Evolutionary conservation across 306 rosid genomes (phyloP).

Genomic region (Cyclanthera cordifolia): DNA sequence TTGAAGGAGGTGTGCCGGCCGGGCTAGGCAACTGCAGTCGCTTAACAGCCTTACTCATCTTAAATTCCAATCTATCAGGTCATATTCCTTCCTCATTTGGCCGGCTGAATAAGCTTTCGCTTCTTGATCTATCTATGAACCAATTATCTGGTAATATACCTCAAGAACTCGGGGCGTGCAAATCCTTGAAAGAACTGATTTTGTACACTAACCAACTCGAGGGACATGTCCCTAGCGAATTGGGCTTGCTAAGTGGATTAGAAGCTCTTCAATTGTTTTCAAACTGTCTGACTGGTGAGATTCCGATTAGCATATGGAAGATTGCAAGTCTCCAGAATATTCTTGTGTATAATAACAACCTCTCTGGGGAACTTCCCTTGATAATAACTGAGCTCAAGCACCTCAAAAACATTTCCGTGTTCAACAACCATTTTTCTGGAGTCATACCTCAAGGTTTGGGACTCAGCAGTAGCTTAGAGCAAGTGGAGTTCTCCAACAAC

Average conservation of each 20-base stretch:
- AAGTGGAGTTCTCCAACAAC: slow-evolving; percentile 50
- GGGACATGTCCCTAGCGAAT: slow-evolving; percentile 58
- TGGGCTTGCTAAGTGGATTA: slow-evolving; percentile 45
- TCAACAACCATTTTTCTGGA: slow-evolving; percentile 55
- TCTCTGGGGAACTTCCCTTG: slow-evolving; percentile 56
- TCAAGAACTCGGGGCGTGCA: slow-evolving; percentile 48
- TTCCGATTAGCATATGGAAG: slow-evolving; percentile 78
- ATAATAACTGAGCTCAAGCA: slow-evolving; percentile 59
- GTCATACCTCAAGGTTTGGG: slow-evolving; percentile 70
- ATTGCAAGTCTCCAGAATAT: slow-evolving; percentile 45
- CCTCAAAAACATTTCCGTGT: slow-evolving; percentile 50
- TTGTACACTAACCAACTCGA: slow-evolving; percentile 51
- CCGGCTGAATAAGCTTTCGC: slow-evolving; percentile 26
- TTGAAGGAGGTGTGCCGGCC: slow-evolving; percentile 48
- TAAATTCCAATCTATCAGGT: slow-evolving; percentile 36
- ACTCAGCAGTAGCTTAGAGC: slow-evolving; percentile 44
- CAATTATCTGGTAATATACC: slow-evolving; percentile 59
- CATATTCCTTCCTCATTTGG: slow-evolving; percentile 59
- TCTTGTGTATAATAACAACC: slow-evolving; percentile 49
- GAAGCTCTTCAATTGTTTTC: slow-evolving; percentile 37
- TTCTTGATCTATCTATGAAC: slow-evolving; percentile 38
- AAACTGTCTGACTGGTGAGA: slow-evolving; percentile 52
- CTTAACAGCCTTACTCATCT: slow-evolving; percentile 24
- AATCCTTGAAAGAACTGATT: slow-evolving; percentile 34
- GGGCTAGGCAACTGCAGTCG: slow-evolving; percentile 52